Percentiles rank a stretch among this genome's conserved stretches.
Conservation (phyloP, 176 grass and related monocot genomes). For the Cymbopogon citratus region DNA sequence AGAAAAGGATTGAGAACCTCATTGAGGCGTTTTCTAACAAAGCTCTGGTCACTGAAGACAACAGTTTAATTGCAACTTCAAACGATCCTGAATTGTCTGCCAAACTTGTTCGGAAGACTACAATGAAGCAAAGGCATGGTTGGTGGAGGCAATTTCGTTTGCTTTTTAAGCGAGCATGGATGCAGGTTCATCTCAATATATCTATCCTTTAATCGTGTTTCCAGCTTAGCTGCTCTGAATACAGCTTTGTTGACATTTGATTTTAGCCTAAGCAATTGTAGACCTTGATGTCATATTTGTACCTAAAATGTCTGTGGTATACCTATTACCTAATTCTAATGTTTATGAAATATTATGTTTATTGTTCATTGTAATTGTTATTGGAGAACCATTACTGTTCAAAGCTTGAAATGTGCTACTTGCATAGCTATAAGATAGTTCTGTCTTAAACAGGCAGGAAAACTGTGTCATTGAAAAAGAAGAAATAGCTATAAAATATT, state of each 20-base stretch:
- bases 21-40: constrained; percentile 70
- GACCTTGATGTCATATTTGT: neutral
- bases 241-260: neutral
- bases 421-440: neutral
- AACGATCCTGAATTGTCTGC: constrained; percentile 27
- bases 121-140: constrained; percentile 45
- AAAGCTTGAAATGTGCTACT: neutral
- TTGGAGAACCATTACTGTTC: neutral
- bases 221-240: neutral
- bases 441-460: neutral
- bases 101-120: constrained; percentile 47
- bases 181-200: constrained; percentile 65
- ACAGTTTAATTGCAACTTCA: constrained; percentile 21
- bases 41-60: constrained; percentile 34
- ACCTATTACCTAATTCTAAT: neutral
- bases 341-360: neutral
- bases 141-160: constrained; percentile 85
- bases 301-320: neutral
- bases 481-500: neutral
- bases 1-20: constrained; percentile 71
- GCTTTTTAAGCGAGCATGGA: constrained; percentile 94
- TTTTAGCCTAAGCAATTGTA: neutral
- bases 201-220: neutral
- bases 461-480: neutral
- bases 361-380: neutral